Evolutionary conservation across 768 basidiomycete genomes (phyloP).

Genomic region (Solioccasus polychromus): DNA sequence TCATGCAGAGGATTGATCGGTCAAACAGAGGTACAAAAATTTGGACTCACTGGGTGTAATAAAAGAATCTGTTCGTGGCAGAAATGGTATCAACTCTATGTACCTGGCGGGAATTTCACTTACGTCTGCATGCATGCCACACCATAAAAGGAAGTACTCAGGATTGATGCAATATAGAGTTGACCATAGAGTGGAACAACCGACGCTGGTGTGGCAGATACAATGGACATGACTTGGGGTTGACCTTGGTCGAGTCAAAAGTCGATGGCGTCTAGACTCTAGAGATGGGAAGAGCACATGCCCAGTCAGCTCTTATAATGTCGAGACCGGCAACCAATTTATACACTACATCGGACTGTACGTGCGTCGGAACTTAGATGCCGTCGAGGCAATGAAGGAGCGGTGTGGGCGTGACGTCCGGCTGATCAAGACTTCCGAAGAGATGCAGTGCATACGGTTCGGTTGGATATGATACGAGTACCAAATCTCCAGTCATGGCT

Average conservation of each 20-base stretch:
- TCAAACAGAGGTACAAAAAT: not conserved
- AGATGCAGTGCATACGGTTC: conserved; percentile 58
- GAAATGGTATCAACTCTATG: not conserved
- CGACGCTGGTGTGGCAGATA: not conserved
- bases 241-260: no score
- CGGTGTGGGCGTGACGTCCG: conserved; percentile 88
- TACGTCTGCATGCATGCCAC: conserved; percentile 11
- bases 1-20: not conserved
- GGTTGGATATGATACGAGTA: conserved; percentile 32
- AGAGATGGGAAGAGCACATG: no score
- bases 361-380: conserved; percentile 92
- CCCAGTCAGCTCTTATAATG: no score
- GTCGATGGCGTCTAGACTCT: no score
- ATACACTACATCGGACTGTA: no score
- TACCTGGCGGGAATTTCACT: not conserved
- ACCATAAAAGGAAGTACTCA: conserved; percentile 7
- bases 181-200: conserved; percentile 2
- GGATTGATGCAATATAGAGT: not conserved
- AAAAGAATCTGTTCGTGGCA: conserved; percentile 8
- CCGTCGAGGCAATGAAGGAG: no score
- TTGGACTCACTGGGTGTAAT: conserved; percentile 2
- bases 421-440: conserved; percentile 81
- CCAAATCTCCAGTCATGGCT: conserved; percentile 83
- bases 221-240: no score
- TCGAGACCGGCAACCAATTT: no score